Evolutionary conservation across 768 basidiomycete genomes (phyloP), one percentile per base, ranked within the genome.

Genomic region (Lanmaoa pseudosensibilis): DNA sequence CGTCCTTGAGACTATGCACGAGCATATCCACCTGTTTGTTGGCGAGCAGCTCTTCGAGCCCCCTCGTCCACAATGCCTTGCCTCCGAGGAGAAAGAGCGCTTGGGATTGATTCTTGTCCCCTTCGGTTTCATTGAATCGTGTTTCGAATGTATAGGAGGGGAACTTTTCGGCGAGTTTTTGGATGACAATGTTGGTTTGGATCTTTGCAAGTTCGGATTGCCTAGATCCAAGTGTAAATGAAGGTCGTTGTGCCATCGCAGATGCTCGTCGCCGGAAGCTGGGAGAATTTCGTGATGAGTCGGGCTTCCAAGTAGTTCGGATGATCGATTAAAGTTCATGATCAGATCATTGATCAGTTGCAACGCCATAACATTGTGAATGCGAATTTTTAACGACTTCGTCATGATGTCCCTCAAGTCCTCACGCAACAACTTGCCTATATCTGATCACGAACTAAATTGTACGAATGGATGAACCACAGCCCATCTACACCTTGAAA

Each of bases 41-140:
- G 52, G 84, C 79, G 57, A 99, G 76, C 43, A 85, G 86, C 19
- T 90, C 88, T 69, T 99, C 97, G 52, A 99, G 85, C 64, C 98
- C 96, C 64, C 93, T 91, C 37, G 97, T 99, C 97, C 97, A 99
- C 30, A 98, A 73, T 0, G 90, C 82, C 69, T 92, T 93, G n/a
- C 92, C 93, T 38, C 94, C 94, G 16, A 97, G 75, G 10, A 94
- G 79, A 73, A 95, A 95, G 18, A 97, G 78, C n/a, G 84, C 83
- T 61, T 92, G 88, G 2, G 87, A 84, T 73, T 95, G 92, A 66
- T 97, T 94, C 66, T 90, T 89, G 75, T 98, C 96, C 4, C 78
- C 96, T 67, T 75, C 84, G 3, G 87, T 93, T 21, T 83, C 87
- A 79, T 86, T 86, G 70, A 81, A 83, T 34, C 75, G 74, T 38